These are phyloP conservation scores for Penicillium daleae DNA, from an alignment of 495 filamentous ascomycete genomes.

Conservation along the genomic window DNA sequence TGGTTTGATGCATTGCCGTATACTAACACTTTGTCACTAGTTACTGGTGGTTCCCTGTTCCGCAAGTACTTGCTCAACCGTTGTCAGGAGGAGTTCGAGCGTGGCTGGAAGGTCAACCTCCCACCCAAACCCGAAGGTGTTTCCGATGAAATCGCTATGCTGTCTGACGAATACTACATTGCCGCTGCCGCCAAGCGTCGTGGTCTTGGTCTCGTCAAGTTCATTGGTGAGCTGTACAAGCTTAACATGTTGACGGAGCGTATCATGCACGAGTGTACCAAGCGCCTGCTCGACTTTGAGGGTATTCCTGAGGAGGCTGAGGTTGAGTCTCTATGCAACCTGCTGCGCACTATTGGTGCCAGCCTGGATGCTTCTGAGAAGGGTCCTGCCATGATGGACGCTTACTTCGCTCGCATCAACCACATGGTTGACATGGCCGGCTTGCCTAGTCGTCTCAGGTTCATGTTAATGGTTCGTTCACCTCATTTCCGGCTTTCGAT, in stretches of 20 bases:
- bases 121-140: constrained; percentile 80
- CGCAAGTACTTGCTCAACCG: constrained; percentile 98
- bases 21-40: constrained; percentile 31
- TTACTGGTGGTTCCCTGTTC: constrained; percentile 92
- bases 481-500: neutral
- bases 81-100: constrained; percentile 98
- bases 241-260: constrained; percentile 94
- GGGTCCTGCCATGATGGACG: constrained; percentile 81
- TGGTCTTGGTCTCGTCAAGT: constrained; percentile 96
- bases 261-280: constrained; percentile 99
- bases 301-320: constrained; percentile 93
- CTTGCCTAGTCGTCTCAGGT: constrained; percentile 83
- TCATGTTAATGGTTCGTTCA: constrained; percentile 82
- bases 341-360: constrained; percentile 86
- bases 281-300: constrained; percentile 93
- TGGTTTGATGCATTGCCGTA: neutral
- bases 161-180: constrained; percentile 96
- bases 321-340: constrained; percentile 90
- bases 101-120: constrained; percentile 92
- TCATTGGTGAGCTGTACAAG: constrained; percentile 99
- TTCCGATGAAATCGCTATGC: constrained; percentile 72
- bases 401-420: constrained; percentile 90
- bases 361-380: constrained; percentile 82
- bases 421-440: constrained; percentile 73
- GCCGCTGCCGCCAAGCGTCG: constrained; percentile 95